Base-by-base conservation (phyloP, 2,329 filamentous ascomycete genomes). In the Pseudogymnoascus pannorum region DNA sequence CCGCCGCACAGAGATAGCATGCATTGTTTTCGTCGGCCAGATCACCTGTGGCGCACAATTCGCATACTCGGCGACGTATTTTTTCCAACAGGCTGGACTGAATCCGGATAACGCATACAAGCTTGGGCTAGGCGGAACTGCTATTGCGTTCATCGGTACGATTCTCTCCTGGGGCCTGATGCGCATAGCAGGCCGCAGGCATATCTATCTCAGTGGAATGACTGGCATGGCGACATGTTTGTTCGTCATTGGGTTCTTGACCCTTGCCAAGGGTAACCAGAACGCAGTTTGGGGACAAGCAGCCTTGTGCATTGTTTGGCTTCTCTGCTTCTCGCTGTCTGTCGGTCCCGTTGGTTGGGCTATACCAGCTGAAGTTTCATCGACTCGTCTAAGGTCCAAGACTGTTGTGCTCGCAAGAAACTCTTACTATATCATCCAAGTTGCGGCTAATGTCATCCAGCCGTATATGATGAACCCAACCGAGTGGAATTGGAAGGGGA, bases 391-490 rank as follows among this genome's bases (percentile, higher is more conserved):
- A 38, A 88, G 91, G 71, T 91, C 93, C 77, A 95, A 95, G 79
- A 95, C 91, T 0, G 87, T 94, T 22, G 91, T 92, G 1, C 81
- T 95, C 2, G 90, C 88, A 1, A 87, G 91, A 61, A 88, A 89
- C 67, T 76, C 91, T 48, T 24, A 18, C 61, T 82, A 81, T 78
- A 92, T 92, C 69, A 76, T 94, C 58, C 87, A 82, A 66, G 94
- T 95, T 67, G 76, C 94, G 68, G 89, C 85, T 70, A 87, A 84
- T 59, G 87, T 94, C 4, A 74, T 95, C 40, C 92, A 89, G 0
- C 91, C 91, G 0, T 94, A 94, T 75, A 95, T 96, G 91, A 80
- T 94, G 54, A 95, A 95, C 75, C 90, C 91, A 0, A 80, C 78
- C 1, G 88, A 85, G 0, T 95, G 91, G 91, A 78, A 93, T 74